These are phyloP conservation scores for Meripilus lineatus DNA, from an alignment of 1,284 basidiomycete genomes.

Conservation along the genomic window DNA sequence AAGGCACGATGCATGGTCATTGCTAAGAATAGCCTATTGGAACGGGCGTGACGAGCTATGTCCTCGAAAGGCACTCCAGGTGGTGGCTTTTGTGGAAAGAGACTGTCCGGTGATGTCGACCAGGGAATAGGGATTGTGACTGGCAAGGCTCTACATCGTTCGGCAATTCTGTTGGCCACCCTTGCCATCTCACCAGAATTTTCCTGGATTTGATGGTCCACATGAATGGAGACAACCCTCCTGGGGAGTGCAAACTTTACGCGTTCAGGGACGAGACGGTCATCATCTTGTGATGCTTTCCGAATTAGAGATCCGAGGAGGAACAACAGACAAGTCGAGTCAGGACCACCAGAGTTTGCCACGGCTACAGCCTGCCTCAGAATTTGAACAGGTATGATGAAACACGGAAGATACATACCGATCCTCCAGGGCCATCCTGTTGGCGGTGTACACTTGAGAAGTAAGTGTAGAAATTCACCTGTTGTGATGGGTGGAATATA, in stretches of 20 bases:
- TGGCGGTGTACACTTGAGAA: conserved; percentile 27
- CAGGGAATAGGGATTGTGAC: conserved; percentile 47
- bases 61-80: conserved; percentile 42
- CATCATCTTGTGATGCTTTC: too few species aligned
- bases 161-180: conserved; percentile 39
- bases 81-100: too few species aligned
- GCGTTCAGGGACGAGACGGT: conserved; percentile 4
- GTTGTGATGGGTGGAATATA: conserved; percentile 18
- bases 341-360: conserved; percentile 75
- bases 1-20: conserved; percentile 37
- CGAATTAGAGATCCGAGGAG: conserved; percentile 41
- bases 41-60: conserved; percentile 54
- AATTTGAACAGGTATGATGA: not conserved
- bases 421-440: conserved; percentile 22
- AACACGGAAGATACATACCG: conserved; percentile 13
- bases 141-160: conserved; percentile 42
- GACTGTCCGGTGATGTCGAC: too few species aligned
- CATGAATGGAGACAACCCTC: conserved; percentile 51
- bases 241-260: conserved; percentile 15
- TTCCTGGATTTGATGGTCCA: conserved; percentile 64
- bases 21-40: conserved; percentile 44
- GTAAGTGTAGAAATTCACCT: conserved; percentile 23
- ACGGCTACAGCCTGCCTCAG: conserved; percentile 42
- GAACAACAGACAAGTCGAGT: conserved; percentile 72
- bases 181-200: conserved; percentile 51